Evolutionary conservation across 148 eudicot genomes (phyloP), one percentile per base, ranked within the genome.

Genomic region (Chenopodium album): DNA sequence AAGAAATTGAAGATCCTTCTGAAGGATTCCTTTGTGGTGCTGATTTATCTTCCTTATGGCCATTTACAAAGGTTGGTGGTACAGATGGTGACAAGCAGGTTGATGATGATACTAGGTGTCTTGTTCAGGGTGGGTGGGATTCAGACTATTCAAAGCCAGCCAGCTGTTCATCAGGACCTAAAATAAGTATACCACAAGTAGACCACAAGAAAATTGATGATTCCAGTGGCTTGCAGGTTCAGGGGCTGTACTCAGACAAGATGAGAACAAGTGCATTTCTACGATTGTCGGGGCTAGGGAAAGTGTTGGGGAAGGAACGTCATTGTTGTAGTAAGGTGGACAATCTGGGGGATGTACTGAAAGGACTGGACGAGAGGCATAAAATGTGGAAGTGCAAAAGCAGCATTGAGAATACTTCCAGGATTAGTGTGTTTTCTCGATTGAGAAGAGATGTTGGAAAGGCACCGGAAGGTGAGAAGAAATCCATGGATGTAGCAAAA

Each of bases 261-360:
- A 34, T 60, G 63, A 32, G 71, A 32, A 70, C 37, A 3, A 82
- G 80, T 32, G 80, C 20, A 44, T 82, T 82, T 76, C 80, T 34
- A 46, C 80, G 84, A 22, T 82, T 82, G 59, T 10, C 70, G 28
- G 76, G 80, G 29, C 0, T 44, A n/a, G 50, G 76, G 9, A 68
- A 23, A 17, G 66, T 76, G 69, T 56, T 7, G 28, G 50, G 11
- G 29, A 69, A 44, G 44, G 63, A 60, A 41, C 14, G 46, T 67
- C 73, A 28, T 46, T 2, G 4, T 78, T 13, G 19, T 10, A 37
- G 31, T 37, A 23, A 66, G 52, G 16, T 60, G 26, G 68, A 81
- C 54, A 75, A 1, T 67, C 20, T 31, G 48, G 22, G 50, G 65
- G 75, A 13, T 4, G 50, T 68, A 32, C 28, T 81, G 32, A 47